Percentiles rank a stretch among this genome's conserved stretches.
These are phyloP conservation scores for Ustilago bromivora DNA, from an alignment of 1,284 basidiomycete species.

Conservation along the genomic window DNA sequence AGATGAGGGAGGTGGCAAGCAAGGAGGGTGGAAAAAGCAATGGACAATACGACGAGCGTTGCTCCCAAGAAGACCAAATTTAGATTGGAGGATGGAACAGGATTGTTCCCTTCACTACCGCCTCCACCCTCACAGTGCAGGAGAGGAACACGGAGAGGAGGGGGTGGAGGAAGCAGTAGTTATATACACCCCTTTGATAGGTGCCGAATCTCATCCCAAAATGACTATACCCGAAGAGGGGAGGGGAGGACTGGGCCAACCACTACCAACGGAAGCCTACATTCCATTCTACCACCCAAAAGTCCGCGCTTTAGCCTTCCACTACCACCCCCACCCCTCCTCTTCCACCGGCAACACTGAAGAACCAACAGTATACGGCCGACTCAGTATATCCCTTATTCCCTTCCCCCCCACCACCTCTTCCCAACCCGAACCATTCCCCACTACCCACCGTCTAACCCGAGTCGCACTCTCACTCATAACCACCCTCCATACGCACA, in stretches of 20 bases:
- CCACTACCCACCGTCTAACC: constrained; percentile 75
- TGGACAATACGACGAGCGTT: constrained; percentile 37
- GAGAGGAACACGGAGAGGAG: constrained; percentile 8
- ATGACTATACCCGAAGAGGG: constrained; percentile 10
- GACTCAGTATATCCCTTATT: constrained; percentile 74
- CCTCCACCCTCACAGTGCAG: not conserved
- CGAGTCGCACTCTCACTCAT: constrained; percentile 84
- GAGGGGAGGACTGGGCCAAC: not conserved
- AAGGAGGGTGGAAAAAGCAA: constrained; percentile 26
- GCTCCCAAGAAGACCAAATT: constrained; percentile 43
- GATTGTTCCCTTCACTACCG: constrained; percentile 41
- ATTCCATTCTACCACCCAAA: constrained; percentile 68
- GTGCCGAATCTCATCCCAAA: constrained; percentile 19
- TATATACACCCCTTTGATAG: constrained; percentile 44
- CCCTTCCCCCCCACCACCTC: constrained; percentile 34
- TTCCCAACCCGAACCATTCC: constrained; percentile 6
- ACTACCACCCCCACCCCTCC: constrained; percentile 21
- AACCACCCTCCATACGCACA: constrained; percentile 84
- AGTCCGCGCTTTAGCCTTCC: constrained; percentile 62
- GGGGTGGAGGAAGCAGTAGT: constrained; percentile 39
- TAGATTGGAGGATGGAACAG: constrained; percentile 52
- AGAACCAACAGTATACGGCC: constrained; percentile 15
- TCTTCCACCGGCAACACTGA: not conserved
- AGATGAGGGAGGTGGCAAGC: not conserved
- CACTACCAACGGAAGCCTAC: constrained; percentile 21